Evolutionary conservation across 768 basidiomycete species (phyloP).

Genomic region (Serendipita sp.): DNA sequence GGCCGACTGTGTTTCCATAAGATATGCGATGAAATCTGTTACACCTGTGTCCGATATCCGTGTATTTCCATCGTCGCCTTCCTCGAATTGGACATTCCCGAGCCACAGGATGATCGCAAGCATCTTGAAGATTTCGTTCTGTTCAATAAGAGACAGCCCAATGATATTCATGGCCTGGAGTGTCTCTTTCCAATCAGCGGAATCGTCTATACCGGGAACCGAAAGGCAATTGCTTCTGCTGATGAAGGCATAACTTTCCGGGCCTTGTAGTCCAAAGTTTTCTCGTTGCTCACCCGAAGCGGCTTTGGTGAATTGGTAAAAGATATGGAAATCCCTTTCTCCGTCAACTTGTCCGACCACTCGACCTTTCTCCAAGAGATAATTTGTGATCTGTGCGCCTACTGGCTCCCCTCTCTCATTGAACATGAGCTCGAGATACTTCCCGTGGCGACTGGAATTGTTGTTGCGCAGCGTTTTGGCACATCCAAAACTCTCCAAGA

Average conservation of each 20-base stretch:
- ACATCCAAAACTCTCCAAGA: slow-evolving; percentile 96
- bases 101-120: slow-evolving; percentile 87
- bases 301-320: slow-evolving; percentile 97
- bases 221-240: slow-evolving; percentile 82
- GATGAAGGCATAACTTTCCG: slow-evolving; percentile 88
- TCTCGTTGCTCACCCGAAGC: slow-evolving; percentile 83
- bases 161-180: slow-evolving; percentile 87
- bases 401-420: slow-evolving; percentile 83
- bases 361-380: slow-evolving; percentile 89
- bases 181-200: slow-evolving; percentile 73
- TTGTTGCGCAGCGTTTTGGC: slow-evolving; percentile 98
- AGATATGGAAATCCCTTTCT: slow-evolving; percentile 96
- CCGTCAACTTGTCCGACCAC: slow-evolving; percentile 93
- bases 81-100: slow-evolving; percentile 82
- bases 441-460: slow-evolving; percentile 95
- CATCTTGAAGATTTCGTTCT: slow-evolving; percentile 84
- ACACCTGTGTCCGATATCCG: slow-evolving; percentile 63
- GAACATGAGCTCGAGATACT: slow-evolving; percentile 99
- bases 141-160: slow-evolving; percentile 70
- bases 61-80: slow-evolving; percentile 82
- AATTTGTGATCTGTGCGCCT: slow-evolving; percentile 97
- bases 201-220: slow-evolving; percentile 82
- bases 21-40: slow-evolving; percentile 87
- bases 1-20: slow-evolving; percentile 73
- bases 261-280: slow-evolving; percentile 86